A percentile compares a stretch with the other conserved stretches of the same genome.
Evolutionary conservation across 768 basidiomycete genomes (phyloP).

Genomic region (Hygrocybe coccinea): DNA sequence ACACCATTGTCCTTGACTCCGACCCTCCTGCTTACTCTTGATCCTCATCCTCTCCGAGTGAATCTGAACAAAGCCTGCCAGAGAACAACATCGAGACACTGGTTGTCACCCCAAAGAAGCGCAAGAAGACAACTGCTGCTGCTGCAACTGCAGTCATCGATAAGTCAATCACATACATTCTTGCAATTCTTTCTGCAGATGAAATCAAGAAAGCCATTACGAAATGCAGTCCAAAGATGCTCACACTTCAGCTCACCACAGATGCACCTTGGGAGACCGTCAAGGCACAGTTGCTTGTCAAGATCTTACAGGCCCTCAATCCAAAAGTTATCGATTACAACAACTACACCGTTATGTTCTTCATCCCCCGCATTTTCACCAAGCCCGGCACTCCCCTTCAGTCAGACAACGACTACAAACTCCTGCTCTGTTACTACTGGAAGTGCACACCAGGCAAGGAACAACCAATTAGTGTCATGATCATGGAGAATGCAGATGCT

Average conservation of each 20-base stretch:
- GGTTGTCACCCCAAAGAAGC: too few relatives aligned
- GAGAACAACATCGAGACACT: too few relatives aligned
- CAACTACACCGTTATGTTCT: neutral
- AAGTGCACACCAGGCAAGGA: neutral
- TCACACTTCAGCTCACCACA: neutral
- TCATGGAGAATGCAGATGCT: neutral
- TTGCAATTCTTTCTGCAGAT: too few relatives aligned
- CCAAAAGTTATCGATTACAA: neutral
- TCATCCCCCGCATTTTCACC: neutral
- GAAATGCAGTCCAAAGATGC: too few relatives aligned
- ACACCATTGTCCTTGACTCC: too few relatives aligned
- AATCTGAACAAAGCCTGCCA: too few relatives aligned
- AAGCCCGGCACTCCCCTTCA: constrained; percentile 1
- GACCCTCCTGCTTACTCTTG: too few relatives aligned
- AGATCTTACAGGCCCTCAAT: neutral
- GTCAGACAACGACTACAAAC: neutral
- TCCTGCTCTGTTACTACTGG: neutral
- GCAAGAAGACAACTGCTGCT: too few relatives aligned
- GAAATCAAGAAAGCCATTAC: too few relatives aligned
- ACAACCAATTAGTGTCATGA: neutral
- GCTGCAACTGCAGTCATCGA: too few relatives aligned
- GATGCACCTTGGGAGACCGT: neutral
- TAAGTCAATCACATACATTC: too few relatives aligned
- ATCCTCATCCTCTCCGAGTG: too few relatives aligned
- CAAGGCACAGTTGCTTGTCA: neutral